phyloP scores from a whole-genome alignment of 169 alveolate species.

The Besnoitia besnoiti region DNA sequence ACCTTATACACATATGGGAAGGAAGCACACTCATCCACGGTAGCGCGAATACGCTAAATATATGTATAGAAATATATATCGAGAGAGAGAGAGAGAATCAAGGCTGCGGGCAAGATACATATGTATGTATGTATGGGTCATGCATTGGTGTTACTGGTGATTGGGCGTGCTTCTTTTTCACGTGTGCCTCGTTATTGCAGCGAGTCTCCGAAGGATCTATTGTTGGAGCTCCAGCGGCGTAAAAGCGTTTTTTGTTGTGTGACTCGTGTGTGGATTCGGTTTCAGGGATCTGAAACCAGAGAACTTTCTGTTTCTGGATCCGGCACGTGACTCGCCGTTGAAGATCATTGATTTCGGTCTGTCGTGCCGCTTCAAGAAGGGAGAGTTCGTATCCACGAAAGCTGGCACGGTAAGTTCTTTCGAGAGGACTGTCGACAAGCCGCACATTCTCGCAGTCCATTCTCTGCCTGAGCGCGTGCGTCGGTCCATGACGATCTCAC shows the following conservation, averaged over 20 bases:
- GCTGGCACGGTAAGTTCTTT: constrained; percentile 82
- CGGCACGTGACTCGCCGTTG: constrained; percentile 72
- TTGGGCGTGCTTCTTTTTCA: no score
- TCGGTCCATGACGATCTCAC: not conserved
- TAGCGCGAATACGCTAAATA: no score
- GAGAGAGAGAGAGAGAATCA: not conserved
- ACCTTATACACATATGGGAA: no score
- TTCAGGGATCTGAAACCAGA: constrained; percentile 90
- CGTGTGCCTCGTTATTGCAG: no score
- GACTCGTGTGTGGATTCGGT: no score
- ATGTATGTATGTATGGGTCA: not conserved
- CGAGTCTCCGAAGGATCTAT: no score
- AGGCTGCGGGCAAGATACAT: not conserved
- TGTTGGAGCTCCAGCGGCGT: no score
- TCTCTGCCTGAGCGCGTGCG: not conserved
- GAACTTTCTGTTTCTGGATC: constrained; percentile 80
- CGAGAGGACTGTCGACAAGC: no score
- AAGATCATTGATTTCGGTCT: constrained; percentile 91
- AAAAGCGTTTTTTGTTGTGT: no score
- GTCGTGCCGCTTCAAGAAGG: constrained; percentile 80
- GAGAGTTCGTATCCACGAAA: constrained; percentile 77
- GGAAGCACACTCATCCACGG: no score
- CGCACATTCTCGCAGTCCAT: not conserved
- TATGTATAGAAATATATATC: not conserved
- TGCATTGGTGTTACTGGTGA: not conserved